These are phyloP conservation scores for Aureobasidium sp. DNA, from an alignment of 2,329 filamentous ascomycete genomes.

Conservation along the genomic window DNA sequence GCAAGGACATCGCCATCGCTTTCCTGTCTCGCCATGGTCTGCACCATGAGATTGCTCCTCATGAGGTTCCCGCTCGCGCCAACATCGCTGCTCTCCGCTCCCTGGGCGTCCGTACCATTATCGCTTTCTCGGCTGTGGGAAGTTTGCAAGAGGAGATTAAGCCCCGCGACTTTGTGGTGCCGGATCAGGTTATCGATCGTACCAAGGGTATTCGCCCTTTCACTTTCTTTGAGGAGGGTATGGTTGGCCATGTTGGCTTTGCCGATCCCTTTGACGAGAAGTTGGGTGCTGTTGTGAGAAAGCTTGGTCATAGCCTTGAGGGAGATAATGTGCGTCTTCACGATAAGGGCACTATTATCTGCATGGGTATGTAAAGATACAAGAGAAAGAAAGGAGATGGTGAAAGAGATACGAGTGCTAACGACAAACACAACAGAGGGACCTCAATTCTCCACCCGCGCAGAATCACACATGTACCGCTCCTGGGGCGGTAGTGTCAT, in stretches of 20 bases:
- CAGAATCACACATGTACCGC: constrained; percentile 92
- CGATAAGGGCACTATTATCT: constrained; percentile 74
- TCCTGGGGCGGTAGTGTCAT: constrained; percentile 89
- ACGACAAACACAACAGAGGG: constrained; percentile 58
- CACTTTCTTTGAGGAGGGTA: constrained; percentile 88
- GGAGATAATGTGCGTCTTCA: constrained; percentile 82
- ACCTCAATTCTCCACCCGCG: constrained; percentile 94
- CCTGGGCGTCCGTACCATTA: constrained; percentile 80
- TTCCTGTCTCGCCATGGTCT: constrained; percentile 90
- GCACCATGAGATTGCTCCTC: constrained; percentile 82
- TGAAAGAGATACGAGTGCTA: neutral
- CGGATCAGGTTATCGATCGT: constrained; percentile 93
- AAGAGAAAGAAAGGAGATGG: neutral
- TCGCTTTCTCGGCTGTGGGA: constrained; percentile 93
- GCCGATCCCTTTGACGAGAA: constrained; percentile 86
- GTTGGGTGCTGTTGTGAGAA: constrained; percentile 66
- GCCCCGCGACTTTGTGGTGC: constrained; percentile 93
- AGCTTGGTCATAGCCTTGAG: constrained; percentile 66
- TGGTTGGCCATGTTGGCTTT: constrained; percentile 91
- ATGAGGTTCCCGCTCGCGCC: constrained; percentile 89
- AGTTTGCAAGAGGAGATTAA: constrained; percentile 86
- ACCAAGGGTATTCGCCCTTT: constrained; percentile 92
- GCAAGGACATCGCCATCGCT: constrained; percentile 58
- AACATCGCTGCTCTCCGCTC: constrained; percentile 93
- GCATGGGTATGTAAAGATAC: constrained; percentile 67